Base-by-base conservation (phyloP, 2,329 filamentous ascomycete species). In the Aplosporella prunicola region DNA sequence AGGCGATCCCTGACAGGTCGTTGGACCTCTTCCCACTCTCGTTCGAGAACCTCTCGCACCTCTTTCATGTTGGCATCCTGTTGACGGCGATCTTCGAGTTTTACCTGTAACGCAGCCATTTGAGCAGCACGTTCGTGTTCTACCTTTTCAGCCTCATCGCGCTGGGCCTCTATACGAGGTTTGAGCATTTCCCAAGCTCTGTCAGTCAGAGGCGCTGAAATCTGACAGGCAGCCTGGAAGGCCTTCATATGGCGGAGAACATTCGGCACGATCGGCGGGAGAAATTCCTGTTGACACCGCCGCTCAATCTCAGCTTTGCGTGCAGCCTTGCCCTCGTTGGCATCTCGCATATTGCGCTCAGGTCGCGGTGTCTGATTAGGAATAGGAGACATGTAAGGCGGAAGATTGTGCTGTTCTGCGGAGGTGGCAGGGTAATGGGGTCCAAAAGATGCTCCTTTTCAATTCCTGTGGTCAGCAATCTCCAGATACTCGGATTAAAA, bases 191-290 rank as follows among this genome's bases (percentile, higher is more conserved):
- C 71, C 83, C 82, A 89, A 3, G 78, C 74, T 38, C 67, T 64
- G 42, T 86, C 80, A 45, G 74, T 78, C 48, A 89, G 63, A 14
- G 78, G 77, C 16, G 73, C 69, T 8, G 74, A 72, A 24, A 85
- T 80, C 45, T 83, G 75, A 30, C 82, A 71, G 20, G 83, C 78
- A 24, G 80, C 80, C 51, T 80, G 75, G 55, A 86, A 89, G 1
- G 81, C 77, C 31, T 81, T 72, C 58, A 86, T 82, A 50, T 80
- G 77, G 39, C 71, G 70, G 40, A 88, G 64, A 27, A 82, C 66
- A 45, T 67, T 69, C 25, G 76, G 61, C 32, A 66, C 61, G 40
- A 89, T 63, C 1, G 82, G 79, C 17, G 82, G 82, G 20, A 77
- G 59, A 32, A 89, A 67, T 32, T 72, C 65, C 55, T 72, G 61